A percentile compares a stretch with the other conserved stretches of the same genome.
phyloP scores from a whole-genome alignment of 352 stramenopile species.

The Phytophthora colocasiae region DNA sequence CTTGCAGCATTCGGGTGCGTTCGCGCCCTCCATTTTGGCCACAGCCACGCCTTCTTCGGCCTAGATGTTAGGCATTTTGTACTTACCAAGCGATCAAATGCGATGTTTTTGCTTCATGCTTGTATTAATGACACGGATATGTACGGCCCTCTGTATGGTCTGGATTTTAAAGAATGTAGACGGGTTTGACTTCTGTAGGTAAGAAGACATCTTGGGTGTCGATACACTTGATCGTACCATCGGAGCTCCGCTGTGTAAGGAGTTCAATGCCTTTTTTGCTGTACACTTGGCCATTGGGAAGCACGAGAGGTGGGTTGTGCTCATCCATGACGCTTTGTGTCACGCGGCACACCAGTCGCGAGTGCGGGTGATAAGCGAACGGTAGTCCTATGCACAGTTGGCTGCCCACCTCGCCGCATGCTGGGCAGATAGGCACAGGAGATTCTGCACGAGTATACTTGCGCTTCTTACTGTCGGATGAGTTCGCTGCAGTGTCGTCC shows the following conservation, averaged over 20 bases:
- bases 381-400: slow-evolving; percentile 63
- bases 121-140: slow-evolving; percentile 19
- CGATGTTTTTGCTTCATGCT: slow-evolving; percentile 13
- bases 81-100: slow-evolving; percentile 19
- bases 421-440: slow-evolving; percentile 67
- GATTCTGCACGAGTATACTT: slow-evolving; percentile 35
- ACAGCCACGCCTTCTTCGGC: slow-evolving; percentile 8
- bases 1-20: slow-evolving; percentile 77
- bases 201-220: slow-evolving; percentile 77
- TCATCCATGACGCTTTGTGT: slow-evolving; percentile 87
- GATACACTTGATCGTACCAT: slow-evolving; percentile 73
- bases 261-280: slow-evolving; percentile 77
- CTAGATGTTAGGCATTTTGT: slow-evolving; percentile 34
- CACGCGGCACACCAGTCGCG: slow-evolving; percentile 80
- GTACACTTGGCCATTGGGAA: slow-evolving; percentile 88
- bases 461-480: slow-evolving; percentile 33
- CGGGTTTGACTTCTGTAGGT: slow-evolving; percentile 66
- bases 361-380: slow-evolving; percentile 86
- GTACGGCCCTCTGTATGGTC: slow-evolving; percentile 12
- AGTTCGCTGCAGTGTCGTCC: slow-evolving; percentile 17
- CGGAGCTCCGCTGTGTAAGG: slow-evolving; percentile 49
- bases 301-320: slow-evolving; percentile 80
- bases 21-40: slow-evolving; percentile 41
- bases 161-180: slow-evolving; percentile 74
- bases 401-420: slow-evolving; percentile 77